Evolutionary conservation across 2,329 filamentous ascomycete genomes (phyloP).

Genomic region (Gaeumannomyces tritici): DNA sequence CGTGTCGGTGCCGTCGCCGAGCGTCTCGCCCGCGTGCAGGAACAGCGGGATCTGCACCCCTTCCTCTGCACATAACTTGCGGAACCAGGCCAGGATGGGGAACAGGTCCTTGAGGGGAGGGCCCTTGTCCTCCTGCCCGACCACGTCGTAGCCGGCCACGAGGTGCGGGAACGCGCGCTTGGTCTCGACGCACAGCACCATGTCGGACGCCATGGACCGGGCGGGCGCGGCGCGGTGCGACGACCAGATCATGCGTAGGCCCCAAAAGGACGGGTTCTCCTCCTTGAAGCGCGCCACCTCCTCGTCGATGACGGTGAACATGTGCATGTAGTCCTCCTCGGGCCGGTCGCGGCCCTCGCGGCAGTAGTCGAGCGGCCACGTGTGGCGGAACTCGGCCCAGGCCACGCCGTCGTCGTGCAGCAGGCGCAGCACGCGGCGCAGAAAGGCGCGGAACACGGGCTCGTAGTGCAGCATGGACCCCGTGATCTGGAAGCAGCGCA

Average conservation of each 20-base stretch:
- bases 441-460: conserved; percentile 71
- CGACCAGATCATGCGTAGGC: conserved; percentile 78
- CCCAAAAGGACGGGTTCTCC: conserved; percentile 72
- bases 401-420: conserved; percentile 73
- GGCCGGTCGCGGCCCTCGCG: conserved; percentile 52
- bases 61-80: conserved; percentile 69
- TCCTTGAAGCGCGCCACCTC: conserved; percentile 69
- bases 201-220: conserved; percentile 61
- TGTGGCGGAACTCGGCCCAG: conserved; percentile 72
- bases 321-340: conserved; percentile 57
- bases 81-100: conserved; percentile 89
- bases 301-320: conserved; percentile 66
- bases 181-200: conserved; percentile 78
- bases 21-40: conserved; percentile 86
- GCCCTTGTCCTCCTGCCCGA: conserved; percentile 77
- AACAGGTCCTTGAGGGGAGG: conserved; percentile 67
- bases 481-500: conserved; percentile 62
- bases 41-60: conserved; percentile 84
- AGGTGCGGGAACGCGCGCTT: conserved; percentile 72
- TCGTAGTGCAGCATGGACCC: conserved; percentile 78
- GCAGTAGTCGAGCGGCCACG: conserved; percentile 64
- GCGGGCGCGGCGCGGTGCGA: conserved; percentile 55
- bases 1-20: conserved; percentile 62
- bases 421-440: conserved; percentile 60
- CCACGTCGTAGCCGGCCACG: conserved; percentile 80